phyloP scores from a whole-genome alignment of 2,329 filamentous ascomycete species.

The Alternaria brassicicola region DNA sequence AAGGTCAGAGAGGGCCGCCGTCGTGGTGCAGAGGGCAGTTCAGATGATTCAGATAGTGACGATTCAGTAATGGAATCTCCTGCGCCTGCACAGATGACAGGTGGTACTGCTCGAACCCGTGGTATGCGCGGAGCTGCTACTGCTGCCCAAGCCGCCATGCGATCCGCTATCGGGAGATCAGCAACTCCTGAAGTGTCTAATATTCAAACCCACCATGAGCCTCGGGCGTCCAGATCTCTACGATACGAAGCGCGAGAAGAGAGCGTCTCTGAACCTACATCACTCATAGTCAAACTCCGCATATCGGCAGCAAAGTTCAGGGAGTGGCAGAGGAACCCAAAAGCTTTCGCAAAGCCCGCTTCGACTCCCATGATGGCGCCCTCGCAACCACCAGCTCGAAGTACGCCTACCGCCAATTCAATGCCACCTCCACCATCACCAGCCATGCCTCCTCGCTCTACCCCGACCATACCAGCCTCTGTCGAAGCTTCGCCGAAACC shows the following conservation, averaged over 20 bases:
- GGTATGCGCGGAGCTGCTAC: constrained; percentile 88
- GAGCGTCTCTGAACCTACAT: constrained; percentile 67
- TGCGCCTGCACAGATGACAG: constrained; percentile 68
- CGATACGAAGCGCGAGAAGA: constrained; percentile 76
- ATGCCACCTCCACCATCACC: constrained; percentile 64
- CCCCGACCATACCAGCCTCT: constrained; percentile 28
- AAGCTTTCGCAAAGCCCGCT: constrained; percentile 50
- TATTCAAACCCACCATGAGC: constrained; percentile 67
- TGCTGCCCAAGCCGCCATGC: constrained; percentile 84
- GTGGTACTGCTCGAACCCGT: constrained; percentile 82
- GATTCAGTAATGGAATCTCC: constrained; percentile 88
- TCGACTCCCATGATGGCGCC: constrained; percentile 55
- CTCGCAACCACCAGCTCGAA: constrained; percentile 54
- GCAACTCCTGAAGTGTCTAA: constrained; percentile 81
- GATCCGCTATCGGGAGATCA: constrained; percentile 75
- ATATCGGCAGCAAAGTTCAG: constrained; percentile 74
- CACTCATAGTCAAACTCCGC: constrained; percentile 74
- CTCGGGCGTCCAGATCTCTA: constrained; percentile 67
- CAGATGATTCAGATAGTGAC: constrained; percentile 90
- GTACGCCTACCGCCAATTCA: constrained; percentile 58
- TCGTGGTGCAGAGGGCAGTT: constrained; percentile 71
- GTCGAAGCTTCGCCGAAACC: constrained; percentile 40
- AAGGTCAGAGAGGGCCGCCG: constrained; percentile 59
- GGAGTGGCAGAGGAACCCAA: constrained; percentile 66
- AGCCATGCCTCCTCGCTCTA: constrained; percentile 46